Conservation (phyloP, 257 asterid genomes). For the Linaria vulgaris region DNA sequence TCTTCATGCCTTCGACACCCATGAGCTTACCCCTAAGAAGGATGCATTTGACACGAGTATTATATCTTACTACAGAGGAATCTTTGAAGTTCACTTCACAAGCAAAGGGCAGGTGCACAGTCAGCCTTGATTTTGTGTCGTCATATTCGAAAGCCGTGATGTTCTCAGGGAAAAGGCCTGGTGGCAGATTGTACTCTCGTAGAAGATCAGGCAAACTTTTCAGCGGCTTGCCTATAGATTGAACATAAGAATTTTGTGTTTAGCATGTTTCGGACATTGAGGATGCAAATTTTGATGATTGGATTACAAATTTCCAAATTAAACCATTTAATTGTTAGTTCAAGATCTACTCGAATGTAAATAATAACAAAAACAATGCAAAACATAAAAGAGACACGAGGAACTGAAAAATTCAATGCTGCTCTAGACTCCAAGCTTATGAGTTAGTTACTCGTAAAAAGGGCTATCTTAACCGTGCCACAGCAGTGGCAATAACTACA, state of each 20-base stretch:
- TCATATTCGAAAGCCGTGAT: constrained; percentile 64
- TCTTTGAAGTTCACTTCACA: constrained; percentile 82
- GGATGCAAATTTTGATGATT: not conserved
- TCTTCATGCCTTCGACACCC: constrained; percentile 80
- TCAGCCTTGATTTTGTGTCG: constrained; percentile 55
- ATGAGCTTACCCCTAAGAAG: constrained; percentile 71
- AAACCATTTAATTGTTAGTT: too few relatives aligned
- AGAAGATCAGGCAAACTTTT: constrained; percentile 65
- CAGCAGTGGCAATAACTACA: too few relatives aligned
- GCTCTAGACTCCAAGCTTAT: too few relatives aligned
- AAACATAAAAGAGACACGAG: too few relatives aligned
- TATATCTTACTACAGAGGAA: constrained; percentile 53
- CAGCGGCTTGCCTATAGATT: constrained; percentile 49
- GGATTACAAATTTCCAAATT: not conserved
- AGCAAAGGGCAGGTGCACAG: constrained; percentile 62
- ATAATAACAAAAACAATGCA: too few relatives aligned
- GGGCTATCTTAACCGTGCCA: too few relatives aligned
- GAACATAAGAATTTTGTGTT: not conserved
- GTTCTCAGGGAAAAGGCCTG: constrained; percentile 68
- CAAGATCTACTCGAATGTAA: too few relatives aligned
- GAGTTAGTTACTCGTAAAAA: too few relatives aligned
- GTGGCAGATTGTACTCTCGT: constrained; percentile 64
- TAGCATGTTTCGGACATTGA: not conserved
- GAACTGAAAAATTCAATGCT: too few relatives aligned
- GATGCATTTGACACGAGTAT: constrained; percentile 64